Percentiles rank a stretch among this genome's conserved stretches.
Evolutionary conservation across 805 yeast genomes (phyloP).

Genomic region (Osmozyma mogii): DNA sequence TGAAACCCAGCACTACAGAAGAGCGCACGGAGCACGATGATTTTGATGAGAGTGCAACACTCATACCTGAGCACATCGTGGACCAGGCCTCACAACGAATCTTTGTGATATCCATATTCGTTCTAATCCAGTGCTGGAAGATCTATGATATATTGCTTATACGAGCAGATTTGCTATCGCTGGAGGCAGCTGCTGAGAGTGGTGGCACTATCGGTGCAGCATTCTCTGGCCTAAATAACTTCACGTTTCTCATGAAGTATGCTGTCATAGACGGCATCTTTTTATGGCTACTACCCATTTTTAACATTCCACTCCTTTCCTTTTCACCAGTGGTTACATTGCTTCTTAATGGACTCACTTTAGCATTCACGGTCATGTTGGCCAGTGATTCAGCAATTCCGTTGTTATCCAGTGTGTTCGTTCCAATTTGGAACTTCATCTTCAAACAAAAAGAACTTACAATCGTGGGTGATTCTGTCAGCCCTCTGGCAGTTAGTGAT

Average conservation of each 20-base stretch:
- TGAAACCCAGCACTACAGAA: too few relatives aligned
- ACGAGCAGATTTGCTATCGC: constrained; percentile 30
- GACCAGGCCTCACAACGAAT: constrained; percentile 75
- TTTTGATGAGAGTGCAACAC: constrained; percentile 8
- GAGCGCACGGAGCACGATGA: too few relatives aligned
- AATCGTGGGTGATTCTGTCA: constrained; percentile 41
- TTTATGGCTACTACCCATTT: constrained; percentile 60
- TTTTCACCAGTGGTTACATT: constrained; percentile 53
- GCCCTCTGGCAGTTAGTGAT: constrained; percentile 30
- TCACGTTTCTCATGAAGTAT: constrained; percentile 63
- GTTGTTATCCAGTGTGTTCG: constrained; percentile 21
- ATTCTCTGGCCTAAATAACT: constrained; percentile 37
- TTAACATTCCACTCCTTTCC: constrained; percentile 68
- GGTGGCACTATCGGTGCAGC: neutral
- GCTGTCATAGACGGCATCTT: constrained; percentile 64
- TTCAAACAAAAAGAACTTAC: constrained; percentile 41
- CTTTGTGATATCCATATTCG: constrained; percentile 56
- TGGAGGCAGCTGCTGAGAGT: neutral
- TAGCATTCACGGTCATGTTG: constrained; percentile 45
- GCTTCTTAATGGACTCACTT: constrained; percentile 38
- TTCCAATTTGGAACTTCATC: constrained; percentile 38
- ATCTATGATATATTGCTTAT: constrained; percentile 60
- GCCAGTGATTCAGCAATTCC: constrained; percentile 47
- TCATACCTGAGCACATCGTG: constrained; percentile 58
- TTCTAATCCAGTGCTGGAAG: constrained; percentile 80